Conservation (phyloP, 2,329 filamentous ascomycete genomes). For the Diaporthe nobilis region DNA sequence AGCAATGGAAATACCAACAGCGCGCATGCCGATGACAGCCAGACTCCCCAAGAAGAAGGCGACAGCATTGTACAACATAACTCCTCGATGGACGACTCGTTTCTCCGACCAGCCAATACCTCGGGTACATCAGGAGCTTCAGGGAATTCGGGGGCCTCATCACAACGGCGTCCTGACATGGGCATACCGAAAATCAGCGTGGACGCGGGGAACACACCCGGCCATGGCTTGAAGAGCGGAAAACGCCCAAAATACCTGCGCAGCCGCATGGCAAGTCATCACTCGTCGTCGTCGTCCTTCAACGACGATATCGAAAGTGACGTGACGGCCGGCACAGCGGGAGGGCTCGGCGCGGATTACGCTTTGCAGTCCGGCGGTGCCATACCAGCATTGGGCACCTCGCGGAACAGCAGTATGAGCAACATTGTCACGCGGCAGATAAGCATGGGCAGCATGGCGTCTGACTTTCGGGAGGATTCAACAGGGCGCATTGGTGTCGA, state of each 20-base stretch:
- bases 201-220: conserved; percentile 64
- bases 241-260: conserved; percentile 70
- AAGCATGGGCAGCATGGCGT: conserved; percentile 91
- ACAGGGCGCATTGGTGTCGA: conserved; percentile 61
- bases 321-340: conserved; percentile 65
- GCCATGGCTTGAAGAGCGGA: conserved; percentile 61
- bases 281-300: conserved; percentile 73
- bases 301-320: conserved; percentile 80
- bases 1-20: conserved; percentile 45
- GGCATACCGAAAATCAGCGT: conserved; percentile 50
- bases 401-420: conserved; percentile 61
- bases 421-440: conserved; percentile 79
- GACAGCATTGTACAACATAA: conserved; percentile 42
- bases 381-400: conserved; percentile 67
- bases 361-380: conserved; percentile 87
- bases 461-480: conserved; percentile 70
- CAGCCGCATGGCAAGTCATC: conserved; percentile 69
- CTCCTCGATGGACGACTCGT: conserved; percentile 46
- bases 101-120: conserved; percentile 48
- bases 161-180: conserved; percentile 52
- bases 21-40: conserved; percentile 43
- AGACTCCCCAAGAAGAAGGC: conserved; percentile 44
- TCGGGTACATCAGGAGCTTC: conserved; percentile 48
- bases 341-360: conserved; percentile 77
- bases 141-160: conserved; percentile 47